Base-by-base conservation (phyloP, 1,284 basidiomycete genomes). In the Puccinia sorghi region DNA sequence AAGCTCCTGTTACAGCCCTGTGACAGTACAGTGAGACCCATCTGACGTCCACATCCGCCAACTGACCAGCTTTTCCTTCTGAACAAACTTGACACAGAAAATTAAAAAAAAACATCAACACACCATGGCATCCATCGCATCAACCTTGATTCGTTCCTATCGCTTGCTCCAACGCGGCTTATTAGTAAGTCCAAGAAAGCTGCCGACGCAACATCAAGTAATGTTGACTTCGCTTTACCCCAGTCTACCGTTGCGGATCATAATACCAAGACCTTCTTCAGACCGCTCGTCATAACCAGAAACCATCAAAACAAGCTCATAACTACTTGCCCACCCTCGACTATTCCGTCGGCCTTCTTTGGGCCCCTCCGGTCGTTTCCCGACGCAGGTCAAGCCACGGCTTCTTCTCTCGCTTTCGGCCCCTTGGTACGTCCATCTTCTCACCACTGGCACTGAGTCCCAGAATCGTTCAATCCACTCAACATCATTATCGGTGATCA, bases 321-420 rank as follows among this genome's bases (percentile, higher is more conserved):
- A n/a, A n/a, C n/a, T 20, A 54, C 50, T 22, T 54, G 12, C 50
- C 32, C 32, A 13, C 59, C 59, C 17, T 41, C 59, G 3, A 63
- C 59, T 5, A 63, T 63, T 37, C 39, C 41, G 3, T 63, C 59
- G 15, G 59, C 25, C 7, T n/a, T 63, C 59, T 63, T 63, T n/a
- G 37, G 17, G 7, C 59, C 59, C 27, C 59, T 63, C 15, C 11
- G 39, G 1, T 63, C 59, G 27, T 13, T 22, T n/a, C 59, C 37
- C 2, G 27, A 3, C 1, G 17, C 37, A 9, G 13, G 27, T 17
- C 37, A 3, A n/a, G 37, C 39, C n/a, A n/a, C n/a, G n/a, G 12
- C 39, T 63, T n/a, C 20, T 37, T 5, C 15, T 41, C 15, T n/a
- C 39, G 15, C 37, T 39, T 59, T 59, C 7, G 8, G 27, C 20